Evolutionary conservation across 2,329 filamentous ascomycete genomes (phyloP).

Genomic region (Dactylellina parvicollis): DNA sequence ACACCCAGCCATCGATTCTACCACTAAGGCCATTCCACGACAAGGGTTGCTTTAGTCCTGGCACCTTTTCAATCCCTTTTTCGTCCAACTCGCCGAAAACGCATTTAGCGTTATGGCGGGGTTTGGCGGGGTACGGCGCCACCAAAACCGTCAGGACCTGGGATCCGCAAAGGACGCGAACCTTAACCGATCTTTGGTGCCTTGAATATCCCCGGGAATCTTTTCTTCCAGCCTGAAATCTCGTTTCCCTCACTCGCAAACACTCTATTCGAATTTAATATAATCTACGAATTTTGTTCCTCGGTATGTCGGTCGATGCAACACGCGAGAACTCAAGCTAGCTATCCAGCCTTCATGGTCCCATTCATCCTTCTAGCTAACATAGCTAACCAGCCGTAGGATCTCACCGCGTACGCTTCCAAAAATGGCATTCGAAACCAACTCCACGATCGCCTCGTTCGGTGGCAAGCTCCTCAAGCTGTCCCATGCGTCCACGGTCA

Average conservation of each 20-base stretch:
- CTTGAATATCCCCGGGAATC: constrained; percentile 5
- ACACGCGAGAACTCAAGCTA: background rate
- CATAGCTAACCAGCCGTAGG: background rate
- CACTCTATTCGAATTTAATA: too few relatives aligned
- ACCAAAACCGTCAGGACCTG: constrained; percentile 18
- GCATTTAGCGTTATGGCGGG: constrained; percentile 30
- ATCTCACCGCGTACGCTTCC: background rate
- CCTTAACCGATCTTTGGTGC: background rate
- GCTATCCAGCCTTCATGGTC: too few relatives aligned
- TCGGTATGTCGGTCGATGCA: too few relatives aligned
- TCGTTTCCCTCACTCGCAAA: background rate
- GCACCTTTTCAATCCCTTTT: background rate
- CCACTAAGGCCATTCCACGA: too few relatives aligned
- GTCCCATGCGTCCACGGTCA: constrained; percentile 79
- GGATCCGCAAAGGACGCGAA: constrained; percentile 34
- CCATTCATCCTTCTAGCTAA: too few relatives aligned
- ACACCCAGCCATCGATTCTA: background rate
- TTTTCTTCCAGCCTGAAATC: background rate
- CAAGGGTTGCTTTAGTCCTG: too few relatives aligned
- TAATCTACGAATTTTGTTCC: too few relatives aligned
- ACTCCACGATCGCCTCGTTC: constrained; percentile 87
- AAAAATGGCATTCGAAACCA: constrained; percentile 74
- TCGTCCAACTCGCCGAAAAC: constrained; percentile 18
- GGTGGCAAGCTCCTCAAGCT: constrained; percentile 96
- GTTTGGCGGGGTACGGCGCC: constrained; percentile 36